These are phyloP conservation scores for Beauveria bassiana DNA, from an alignment of 2,329 filamentous ascomycete genomes.

Conservation along the genomic window DNA sequence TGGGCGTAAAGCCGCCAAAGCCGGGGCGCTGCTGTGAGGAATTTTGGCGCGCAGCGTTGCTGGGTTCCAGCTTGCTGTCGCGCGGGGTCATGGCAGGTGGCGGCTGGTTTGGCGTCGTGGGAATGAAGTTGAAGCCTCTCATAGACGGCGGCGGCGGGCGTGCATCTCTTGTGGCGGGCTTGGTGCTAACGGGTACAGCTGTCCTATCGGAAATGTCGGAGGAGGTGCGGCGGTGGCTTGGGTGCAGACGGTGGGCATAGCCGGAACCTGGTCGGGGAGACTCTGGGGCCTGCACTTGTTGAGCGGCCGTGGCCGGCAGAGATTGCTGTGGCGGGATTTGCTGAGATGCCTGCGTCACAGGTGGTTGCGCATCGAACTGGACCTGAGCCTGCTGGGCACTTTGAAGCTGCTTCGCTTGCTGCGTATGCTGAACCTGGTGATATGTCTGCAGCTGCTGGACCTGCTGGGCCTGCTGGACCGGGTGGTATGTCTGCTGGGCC, in stretches of 20 bases:
- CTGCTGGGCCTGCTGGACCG: constrained; percentile 3
- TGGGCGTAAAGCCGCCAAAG: not conserved
- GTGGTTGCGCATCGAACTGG: not conserved
- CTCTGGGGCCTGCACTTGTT: not conserved
- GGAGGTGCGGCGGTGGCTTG: constrained; percentile 21
- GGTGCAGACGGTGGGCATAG: constrained; percentile 18
- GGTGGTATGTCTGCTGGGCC: constrained; percentile 1
- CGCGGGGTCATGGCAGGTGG: not conserved
- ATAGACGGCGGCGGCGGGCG: constrained; percentile 25
- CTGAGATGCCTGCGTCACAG: too few relatives aligned
- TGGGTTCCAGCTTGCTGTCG: not conserved
- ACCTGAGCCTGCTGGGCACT: not conserved
- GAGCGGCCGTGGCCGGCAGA: not conserved
- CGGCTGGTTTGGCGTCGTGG: not conserved
- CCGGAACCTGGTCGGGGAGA: not conserved
- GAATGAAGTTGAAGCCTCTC: constrained; percentile 22
- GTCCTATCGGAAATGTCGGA: constrained; percentile 24
- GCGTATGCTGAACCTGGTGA: constrained; percentile 1
- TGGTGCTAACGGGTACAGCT: constrained; percentile 12
- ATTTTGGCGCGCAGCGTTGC: not conserved
- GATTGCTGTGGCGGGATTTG: not conserved
- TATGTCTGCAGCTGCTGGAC: constrained; percentile 4
- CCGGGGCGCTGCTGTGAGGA: not conserved
- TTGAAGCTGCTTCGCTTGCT: constrained; percentile 2
- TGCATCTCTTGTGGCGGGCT: constrained; percentile 14